Percentiles rank a stretch among this genome's conserved stretches.
These are phyloP conservation scores for Ceratocystis diversiconidia DNA, from an alignment of 2,329 filamentous ascomycete species.

Conservation along the genomic window DNA sequence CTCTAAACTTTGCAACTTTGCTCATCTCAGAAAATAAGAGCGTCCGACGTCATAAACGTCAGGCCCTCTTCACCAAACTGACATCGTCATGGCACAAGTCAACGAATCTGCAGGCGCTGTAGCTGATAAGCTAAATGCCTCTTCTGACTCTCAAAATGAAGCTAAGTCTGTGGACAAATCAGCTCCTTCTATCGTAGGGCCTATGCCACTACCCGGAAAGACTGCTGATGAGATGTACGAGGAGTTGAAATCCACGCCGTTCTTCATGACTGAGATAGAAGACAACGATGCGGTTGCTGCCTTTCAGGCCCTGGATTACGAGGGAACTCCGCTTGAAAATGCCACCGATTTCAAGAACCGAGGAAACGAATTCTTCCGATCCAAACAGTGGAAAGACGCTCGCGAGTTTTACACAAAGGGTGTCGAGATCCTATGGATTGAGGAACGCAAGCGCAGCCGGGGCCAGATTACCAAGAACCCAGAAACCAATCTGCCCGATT, in stretches of 20 bases:
- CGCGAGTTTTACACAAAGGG: conserved; percentile 86
- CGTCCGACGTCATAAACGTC: not conserved
- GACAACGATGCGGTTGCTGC: conserved; percentile 77
- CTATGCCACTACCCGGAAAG: conserved; percentile 25
- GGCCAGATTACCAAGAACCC: conserved; percentile 26
- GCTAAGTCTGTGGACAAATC: conserved; percentile 30
- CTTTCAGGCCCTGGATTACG: conserved; percentile 77
- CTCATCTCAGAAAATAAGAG: not conserved
- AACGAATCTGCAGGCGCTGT: conserved; percentile 1
- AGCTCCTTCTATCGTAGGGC: conserved; percentile 39
- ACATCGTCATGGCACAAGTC: not conserved
- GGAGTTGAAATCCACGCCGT: conserved; percentile 50
- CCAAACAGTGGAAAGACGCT: conserved; percentile 63
- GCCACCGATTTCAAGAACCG: conserved; percentile 75
- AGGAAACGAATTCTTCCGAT: conserved; percentile 75
- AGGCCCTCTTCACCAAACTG: not conserved
- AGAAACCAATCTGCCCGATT: conserved; percentile 24
- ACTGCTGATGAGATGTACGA: conserved; percentile 42
- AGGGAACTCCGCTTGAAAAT: conserved; percentile 77
- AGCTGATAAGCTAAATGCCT: conserved; percentile 7
- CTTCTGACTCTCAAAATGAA: conserved; percentile 9
- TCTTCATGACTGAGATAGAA: conserved; percentile 93
- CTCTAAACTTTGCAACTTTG: conserved; percentile 8
- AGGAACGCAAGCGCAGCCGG: conserved; percentile 41
- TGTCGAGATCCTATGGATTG: conserved; percentile 53